A percentile compares a stretch with the other conserved stretches of the same genome.
phyloP scores from a whole-genome alignment of 2,329 filamentous ascomycete species.

The Blastomyces parvus region DNA sequence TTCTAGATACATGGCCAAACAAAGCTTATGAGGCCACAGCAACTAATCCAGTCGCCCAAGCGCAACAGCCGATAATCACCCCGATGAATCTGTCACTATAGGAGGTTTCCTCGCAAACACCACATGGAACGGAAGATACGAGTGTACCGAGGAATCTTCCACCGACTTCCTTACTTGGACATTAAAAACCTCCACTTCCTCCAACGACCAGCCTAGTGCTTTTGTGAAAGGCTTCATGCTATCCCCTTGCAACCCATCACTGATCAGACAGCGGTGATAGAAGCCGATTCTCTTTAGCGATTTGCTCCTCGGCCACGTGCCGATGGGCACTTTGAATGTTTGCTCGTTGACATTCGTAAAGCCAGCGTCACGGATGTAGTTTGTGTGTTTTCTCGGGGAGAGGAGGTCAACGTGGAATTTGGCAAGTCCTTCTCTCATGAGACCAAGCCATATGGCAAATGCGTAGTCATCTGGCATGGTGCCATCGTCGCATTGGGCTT shows the following conservation, averaged over 20 bases:
- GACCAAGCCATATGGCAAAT: conserved; percentile 14
- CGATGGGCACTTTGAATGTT: conserved; percentile 35
- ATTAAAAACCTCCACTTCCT: conserved; percentile 4
- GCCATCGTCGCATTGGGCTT: conserved; percentile 18
- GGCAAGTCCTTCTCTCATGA: conserved; percentile 15
- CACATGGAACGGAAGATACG: conserved; percentile 5
- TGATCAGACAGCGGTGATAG: conserved; percentile 7
- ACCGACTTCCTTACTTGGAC: neutral
- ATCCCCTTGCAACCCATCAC: conserved; percentile 1
- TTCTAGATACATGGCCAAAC: neutral
- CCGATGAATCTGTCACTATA: neutral
- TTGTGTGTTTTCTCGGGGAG: conserved; percentile 19
- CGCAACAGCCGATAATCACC: neutral
- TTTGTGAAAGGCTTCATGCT: conserved; percentile 4
- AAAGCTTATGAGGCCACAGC: neutral
- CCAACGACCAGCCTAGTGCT: conserved; percentile 2
- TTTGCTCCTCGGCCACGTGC: conserved; percentile 32
- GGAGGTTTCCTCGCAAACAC: conserved; percentile 3
- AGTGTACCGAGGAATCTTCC: conserved; percentile 1
- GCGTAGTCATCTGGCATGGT: conserved; percentile 13
- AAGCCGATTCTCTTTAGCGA: conserved; percentile 4
- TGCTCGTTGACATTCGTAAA: conserved; percentile 38
- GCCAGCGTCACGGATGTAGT: conserved; percentile 28
- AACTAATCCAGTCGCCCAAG: neutral
- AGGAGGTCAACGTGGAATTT: conserved; percentile 20